Percentiles rank a stretch among this genome's conserved stretches.
phyloP scores from a whole-genome alignment of 345 rosid genomes.

The Cardamine chenopodiifolia region DNA sequence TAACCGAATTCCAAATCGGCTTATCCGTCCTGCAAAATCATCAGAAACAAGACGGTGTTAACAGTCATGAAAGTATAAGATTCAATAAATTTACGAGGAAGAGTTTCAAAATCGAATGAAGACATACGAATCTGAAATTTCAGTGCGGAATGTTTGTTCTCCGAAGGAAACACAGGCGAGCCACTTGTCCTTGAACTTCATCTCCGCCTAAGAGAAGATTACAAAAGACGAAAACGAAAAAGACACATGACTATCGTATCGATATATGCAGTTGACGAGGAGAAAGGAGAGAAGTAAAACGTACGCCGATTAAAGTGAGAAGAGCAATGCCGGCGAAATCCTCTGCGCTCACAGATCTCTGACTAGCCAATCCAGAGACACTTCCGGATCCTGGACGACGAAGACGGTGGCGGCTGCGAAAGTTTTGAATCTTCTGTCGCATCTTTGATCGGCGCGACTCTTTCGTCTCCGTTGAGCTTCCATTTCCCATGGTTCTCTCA shows the following conservation, averaged over 20 bases:
- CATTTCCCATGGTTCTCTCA: constrained; percentile 39
- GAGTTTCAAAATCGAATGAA: background rate
- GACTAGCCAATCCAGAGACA: constrained; percentile 32
- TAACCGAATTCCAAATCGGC: constrained; percentile 88
- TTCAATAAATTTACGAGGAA: background rate
- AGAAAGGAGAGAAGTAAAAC: background rate
- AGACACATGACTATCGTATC: constrained; percentile 7
- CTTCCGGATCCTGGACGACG: constrained; percentile 39
- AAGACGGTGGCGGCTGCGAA: constrained; percentile 42
- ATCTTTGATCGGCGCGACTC: constrained; percentile 50
- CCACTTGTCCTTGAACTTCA: constrained; percentile 91
- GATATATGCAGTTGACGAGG: background rate
- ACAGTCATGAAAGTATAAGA: background rate
- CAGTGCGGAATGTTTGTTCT: constrained; percentile 83
- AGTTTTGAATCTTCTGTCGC: constrained; percentile 54
- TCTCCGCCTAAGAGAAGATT: constrained; percentile 67
- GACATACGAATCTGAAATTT: constrained; percentile 66
- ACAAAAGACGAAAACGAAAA: no score
- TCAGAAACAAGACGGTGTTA: constrained; percentile 20
- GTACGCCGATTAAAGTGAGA: constrained; percentile 67
- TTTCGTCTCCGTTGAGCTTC: constrained; percentile 39
- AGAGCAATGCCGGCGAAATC: constrained; percentile 92
- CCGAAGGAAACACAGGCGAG: constrained; percentile 90
- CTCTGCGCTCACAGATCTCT: constrained; percentile 53
- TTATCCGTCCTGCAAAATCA: constrained; percentile 76